These are phyloP conservation scores for Austroboletus festivus DNA, from an alignment of 768 basidiomycete genomes.

Conservation along the genomic window DNA sequence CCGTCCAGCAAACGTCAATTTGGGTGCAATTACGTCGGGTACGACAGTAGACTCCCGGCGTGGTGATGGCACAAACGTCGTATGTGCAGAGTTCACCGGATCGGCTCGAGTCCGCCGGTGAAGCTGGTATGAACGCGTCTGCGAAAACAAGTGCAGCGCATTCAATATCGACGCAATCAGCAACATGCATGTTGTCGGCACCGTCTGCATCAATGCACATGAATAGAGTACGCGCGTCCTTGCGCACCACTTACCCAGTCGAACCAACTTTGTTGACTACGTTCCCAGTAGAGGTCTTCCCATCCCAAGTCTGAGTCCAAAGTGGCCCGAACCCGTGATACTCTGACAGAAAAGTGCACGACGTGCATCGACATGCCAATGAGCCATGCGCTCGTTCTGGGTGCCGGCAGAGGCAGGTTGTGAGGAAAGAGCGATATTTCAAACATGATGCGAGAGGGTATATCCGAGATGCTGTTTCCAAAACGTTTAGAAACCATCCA, in stretches of 20 bases:
- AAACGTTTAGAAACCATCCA: conserved; percentile 2
- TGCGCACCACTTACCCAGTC: conserved; percentile 61
- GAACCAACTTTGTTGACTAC: conserved; percentile 64
- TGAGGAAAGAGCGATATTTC: conserved; percentile 81
- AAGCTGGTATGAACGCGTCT: conserved; percentile 66
- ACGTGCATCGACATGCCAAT: conserved; percentile 65
- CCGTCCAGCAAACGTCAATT: conserved; percentile 45
- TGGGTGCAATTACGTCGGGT: conserved; percentile 37
- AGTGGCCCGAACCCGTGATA: conserved; percentile 52
- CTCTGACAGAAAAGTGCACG: conserved; percentile 62
- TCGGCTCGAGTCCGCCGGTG: conserved; percentile 50
- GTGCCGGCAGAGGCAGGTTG: conserved; percentile 70
- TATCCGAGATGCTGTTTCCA: conserved; percentile 50
- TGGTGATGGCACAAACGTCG: conserved; percentile 57
- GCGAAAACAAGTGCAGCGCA: conserved; percentile 65
- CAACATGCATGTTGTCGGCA: conserved; percentile 57
- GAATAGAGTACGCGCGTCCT: conserved; percentile 8
- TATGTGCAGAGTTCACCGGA: conserved; percentile 67
- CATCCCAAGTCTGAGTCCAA: conserved; percentile 70
- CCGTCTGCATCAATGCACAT: conserved; percentile 45
- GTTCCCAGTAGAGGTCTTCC: conserved; percentile 75
- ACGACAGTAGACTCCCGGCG: conserved; percentile 15
- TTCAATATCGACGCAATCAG: conserved; percentile 56
- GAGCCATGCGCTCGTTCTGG: conserved; percentile 62
- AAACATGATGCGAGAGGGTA: conserved; percentile 73